A percentile compares a stretch with the other conserved stretches of the same genome.
Evolutionary conservation across 257 asterid species (phyloP).

Genomic region (Cynanchum wilfordii): DNA sequence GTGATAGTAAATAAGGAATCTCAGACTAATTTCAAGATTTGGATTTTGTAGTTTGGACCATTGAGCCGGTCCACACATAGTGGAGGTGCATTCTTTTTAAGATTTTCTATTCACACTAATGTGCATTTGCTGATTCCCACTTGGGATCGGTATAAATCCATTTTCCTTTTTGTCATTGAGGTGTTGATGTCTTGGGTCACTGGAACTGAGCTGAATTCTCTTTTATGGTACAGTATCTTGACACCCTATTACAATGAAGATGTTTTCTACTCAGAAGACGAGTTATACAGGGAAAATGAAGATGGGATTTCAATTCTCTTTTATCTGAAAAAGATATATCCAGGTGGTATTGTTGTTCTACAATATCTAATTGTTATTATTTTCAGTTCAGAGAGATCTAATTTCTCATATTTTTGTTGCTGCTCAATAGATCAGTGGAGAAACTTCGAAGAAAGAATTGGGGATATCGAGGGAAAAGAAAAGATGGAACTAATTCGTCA

Average conservation of each 20-base stretch:
- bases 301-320: constrained; percentile 87
- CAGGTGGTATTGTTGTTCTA: constrained; percentile 53
- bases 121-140: background rate
- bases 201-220: constrained; percentile 15
- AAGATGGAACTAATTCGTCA: constrained; percentile 59
- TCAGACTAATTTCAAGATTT: background rate
- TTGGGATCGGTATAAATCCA: background rate
- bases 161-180: background rate
- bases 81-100: background rate
- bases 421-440: constrained; percentile 73
- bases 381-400: background rate
- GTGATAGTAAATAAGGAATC: background rate
- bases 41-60: background rate
- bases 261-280: constrained; percentile 85
- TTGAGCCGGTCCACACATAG: background rate
- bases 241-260: constrained; percentile 91
- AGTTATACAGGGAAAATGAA: constrained; percentile 85
- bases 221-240: constrained; percentile 60
- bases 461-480: constrained; percentile 37
- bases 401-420: constrained; percentile 12
- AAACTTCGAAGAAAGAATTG: constrained; percentile 73
- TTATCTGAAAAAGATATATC: constrained; percentile 92
- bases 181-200: background rate
- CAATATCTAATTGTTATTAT: background rate
- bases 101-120: background rate